Conservation (phyloP, 2,329 filamentous ascomycete species). For the Falciphora oryzae region DNA sequence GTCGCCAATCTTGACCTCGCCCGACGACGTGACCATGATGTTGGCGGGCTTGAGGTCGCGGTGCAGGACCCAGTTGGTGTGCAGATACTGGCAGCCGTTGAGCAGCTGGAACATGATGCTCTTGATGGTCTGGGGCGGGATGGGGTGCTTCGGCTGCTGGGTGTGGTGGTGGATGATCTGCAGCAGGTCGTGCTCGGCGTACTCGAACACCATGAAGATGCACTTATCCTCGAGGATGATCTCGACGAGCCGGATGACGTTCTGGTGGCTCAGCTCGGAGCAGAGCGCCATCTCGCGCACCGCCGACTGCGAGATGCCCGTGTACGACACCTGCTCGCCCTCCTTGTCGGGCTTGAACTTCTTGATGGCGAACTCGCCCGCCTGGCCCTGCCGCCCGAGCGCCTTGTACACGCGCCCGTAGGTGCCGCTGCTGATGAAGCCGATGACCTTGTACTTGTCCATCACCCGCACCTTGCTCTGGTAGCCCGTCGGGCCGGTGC, state of each 20-base stretch:
- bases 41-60: conserved; percentile 96
- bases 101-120: conserved; percentile 95
- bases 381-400: conserved; percentile 63
- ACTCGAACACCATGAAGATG: conserved; percentile 99
- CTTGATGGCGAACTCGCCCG: conserved; percentile 93
- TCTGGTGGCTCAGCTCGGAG: conserved; percentile 81
- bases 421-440: conserved; percentile 96
- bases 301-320: conserved; percentile 93
- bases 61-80: conserved; percentile 95
- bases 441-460: conserved; percentile 92
- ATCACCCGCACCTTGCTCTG: conserved; percentile 80
- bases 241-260: conserved; percentile 86
- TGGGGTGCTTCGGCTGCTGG: conserved; percentile 78
- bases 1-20: conserved; percentile 92
- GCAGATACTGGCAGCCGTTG: conserved; percentile 90
- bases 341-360: conserved; percentile 99
- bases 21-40: conserved; percentile 91
- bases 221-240: conserved; percentile 98
- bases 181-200: conserved; percentile 92
- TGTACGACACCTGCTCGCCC: conserved; percentile 90
- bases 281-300: conserved; percentile 97
- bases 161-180: conserved; percentile 99
- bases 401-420: conserved; percentile 99
- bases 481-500: conserved; percentile 43
- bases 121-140: conserved; percentile 82